Base-by-base conservation (phyloP, 2,329 filamentous ascomycete genomes). In the Daldinia eschscholtzii region DNA sequence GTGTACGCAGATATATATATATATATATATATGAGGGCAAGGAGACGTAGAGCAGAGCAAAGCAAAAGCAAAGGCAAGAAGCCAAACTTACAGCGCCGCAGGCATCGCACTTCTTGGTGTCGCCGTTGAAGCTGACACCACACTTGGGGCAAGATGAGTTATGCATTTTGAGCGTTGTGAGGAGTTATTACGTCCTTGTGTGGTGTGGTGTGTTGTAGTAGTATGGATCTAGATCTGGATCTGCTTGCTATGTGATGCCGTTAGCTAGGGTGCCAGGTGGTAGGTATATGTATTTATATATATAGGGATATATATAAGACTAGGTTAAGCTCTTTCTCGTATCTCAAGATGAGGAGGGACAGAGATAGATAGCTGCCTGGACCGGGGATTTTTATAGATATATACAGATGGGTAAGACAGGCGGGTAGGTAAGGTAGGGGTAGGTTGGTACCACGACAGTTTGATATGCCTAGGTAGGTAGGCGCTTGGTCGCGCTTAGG, bases 51-150 rank as follows among this genome's bases (percentile, higher is more conserved):
- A 7, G 18, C 1, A 28, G 33, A 10, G 37, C 41, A n/a, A 5
- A 10, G 30, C 30, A 6, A 33, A 9, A 33, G 30, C 7, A 33
- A 33, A 5, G 30, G 4, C 20, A 23, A 23, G 20, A 23, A 23
- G 20, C 35, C 4, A n/a, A 4, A 82, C 87, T 75, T 82, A 89
- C 87, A 75, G 87, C 86, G 63, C 87, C 87, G 80, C 87, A 89
- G 65, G 82, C 81, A 65, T 76, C 74, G 81, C 87, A 89, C 68
- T 81, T 83, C 86, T 89, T 89, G 80, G 74, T 73, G 46, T 75
- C 73, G 73, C 81, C 81, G 53, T 79, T 75, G 73, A 84, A 82
- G 76, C 80, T 68, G 74, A 82, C 80, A 74, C 82, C 83, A 83
- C 87, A 89, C 81, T 86, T 88, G 81, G 87, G 87, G 83, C 87